Evolutionary conservation across 768 basidiomycete genomes (phyloP), one percentile per base, ranked within the genome.

Genomic region (Leccinellum albellum): DNA sequence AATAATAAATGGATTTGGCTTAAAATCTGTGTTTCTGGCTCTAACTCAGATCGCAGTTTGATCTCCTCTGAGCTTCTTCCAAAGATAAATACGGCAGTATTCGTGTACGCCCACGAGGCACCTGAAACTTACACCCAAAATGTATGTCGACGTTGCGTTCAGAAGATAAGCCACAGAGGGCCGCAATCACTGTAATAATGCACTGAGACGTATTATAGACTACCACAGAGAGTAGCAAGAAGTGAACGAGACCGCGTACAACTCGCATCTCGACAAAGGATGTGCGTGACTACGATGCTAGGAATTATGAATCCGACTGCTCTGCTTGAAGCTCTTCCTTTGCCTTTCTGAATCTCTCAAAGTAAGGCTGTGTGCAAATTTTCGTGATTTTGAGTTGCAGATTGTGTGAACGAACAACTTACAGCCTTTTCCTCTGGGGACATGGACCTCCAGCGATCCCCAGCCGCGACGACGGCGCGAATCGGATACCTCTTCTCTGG

Each of bases 391-490:
- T 4, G 26, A 9, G 13, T 10, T 5, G n/a, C 6, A 33, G 0
- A 51, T 7, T 15, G 37, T 13, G 6, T 28, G 40, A 28, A 53
- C 10, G 2, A 12, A 17, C 2, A 24, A 56, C 67, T 31, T 35
- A 74, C 75, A 8, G 63, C 61, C 58, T 72, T 75, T 54, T 74
- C 73, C n/a, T 63, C 64, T 2, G 46, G 13, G 7, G 71, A 63
- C 70, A 77, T 61, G 26, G 61, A 60, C 15, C 57, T 64, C 75
- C 75, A 76, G 14, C 61, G 64, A 5, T 37, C 53, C 15, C 35
- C 75, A 21, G 66, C 68, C 14, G 57, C 60, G 31, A 58, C 13
- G 3, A 58, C 29, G 12, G 58, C 46, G 4, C 62, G 60, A 42
- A 64, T 23, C 0, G 17, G 0, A 14, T 46, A 33, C 1, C 3